Evolutionary conservation across 2,329 filamentous ascomycete species (phyloP).

Genomic region (Tolypocladium tundrense): DNA sequence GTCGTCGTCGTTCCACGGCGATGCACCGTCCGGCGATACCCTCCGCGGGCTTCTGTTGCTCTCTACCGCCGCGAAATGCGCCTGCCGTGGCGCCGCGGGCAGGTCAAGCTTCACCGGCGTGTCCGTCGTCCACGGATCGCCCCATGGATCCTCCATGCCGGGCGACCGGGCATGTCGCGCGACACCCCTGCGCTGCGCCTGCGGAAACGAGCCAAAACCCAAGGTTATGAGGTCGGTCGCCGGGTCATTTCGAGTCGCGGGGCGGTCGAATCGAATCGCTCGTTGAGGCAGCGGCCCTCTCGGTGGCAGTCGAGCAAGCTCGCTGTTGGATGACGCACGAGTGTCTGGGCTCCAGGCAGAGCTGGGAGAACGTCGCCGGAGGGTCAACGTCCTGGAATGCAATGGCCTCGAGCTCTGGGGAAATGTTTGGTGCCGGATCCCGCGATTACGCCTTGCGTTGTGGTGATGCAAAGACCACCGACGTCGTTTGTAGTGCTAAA

Average conservation of each 20-base stretch:
- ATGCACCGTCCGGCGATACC: slow-evolving; percentile 7
- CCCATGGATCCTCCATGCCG: slow-evolving; percentile 54
- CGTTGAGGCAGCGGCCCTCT: not conserved
- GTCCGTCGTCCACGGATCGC: slow-evolving; percentile 45
- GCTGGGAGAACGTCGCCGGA: not conserved
- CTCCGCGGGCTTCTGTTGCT: slow-evolving; percentile 10
- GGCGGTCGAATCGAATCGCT: not conserved
- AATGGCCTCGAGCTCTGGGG: not conserved
- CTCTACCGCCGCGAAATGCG: slow-evolving; percentile 17
- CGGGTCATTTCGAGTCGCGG: not conserved
- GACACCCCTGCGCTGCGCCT: not conserved
- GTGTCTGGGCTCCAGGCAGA: not conserved
- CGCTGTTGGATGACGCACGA: not conserved
- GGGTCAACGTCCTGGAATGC: not conserved
- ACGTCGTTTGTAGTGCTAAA: not conserved
- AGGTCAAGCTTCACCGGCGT: slow-evolving; percentile 25
- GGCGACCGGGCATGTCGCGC: slow-evolving; percentile 22
- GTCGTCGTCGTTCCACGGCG: slow-evolving; percentile 20
- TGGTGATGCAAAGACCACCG: not conserved
- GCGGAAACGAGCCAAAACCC: not conserved
- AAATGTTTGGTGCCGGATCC: not conserved
- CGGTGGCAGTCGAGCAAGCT: not conserved
- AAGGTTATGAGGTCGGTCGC: not conserved
- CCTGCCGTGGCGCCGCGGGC: slow-evolving; percentile 19
- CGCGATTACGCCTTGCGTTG: not conserved